Evolutionary conservation across 2,329 filamentous ascomycete species (phyloP), one percentile per base, ranked within the genome.

Genomic region (Penicillium sp.): DNA sequence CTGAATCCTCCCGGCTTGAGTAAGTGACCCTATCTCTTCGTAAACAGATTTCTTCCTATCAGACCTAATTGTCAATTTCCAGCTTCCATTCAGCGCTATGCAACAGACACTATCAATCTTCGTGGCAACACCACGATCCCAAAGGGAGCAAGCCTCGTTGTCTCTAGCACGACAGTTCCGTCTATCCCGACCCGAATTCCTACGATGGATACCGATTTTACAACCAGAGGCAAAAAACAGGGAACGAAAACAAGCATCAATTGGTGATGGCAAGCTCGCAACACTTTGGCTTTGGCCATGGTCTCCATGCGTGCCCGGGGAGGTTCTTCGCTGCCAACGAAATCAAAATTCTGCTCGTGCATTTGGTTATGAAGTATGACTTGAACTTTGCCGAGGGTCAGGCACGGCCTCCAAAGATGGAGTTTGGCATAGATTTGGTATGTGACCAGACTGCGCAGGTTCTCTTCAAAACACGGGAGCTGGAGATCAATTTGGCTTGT

Each of bases 101-200:
- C 55, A 8, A 12, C 48, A 18, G 28, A 57, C n/a, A 26, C 48
- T 1, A n/a, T 63, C 18, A 61, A 54, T 2, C 55, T 65, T 1
- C 64, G 67, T 2, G 72, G 79, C 42, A 79, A 79, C 14, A 74
- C 78, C 62, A 70, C 74, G 42, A 72, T 74, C 23, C 78, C 79
- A 0, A 68, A 70, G 18, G 46, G 21, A 16, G 57, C 35, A 16
- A 38, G 47, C 45, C 46, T 49, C 23, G 45, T 23, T 26, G 62
- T 62, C 56, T 51, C 38, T 11, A n/a, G 4, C 20, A 9, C 7
- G 62, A 63, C 51, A 11, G 60, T 20, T 45, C 42, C 11, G 52
- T 59, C 8, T 64, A 65, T 43, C 51, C 48, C 3, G 47, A 64
- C 24, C 54, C 63, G 26, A 26, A 52, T 20, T 52, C 26, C n/a